phyloP scores from a whole-genome alignment of 441 rosid genomes.

The Arabidopsis hybrid region DNA sequence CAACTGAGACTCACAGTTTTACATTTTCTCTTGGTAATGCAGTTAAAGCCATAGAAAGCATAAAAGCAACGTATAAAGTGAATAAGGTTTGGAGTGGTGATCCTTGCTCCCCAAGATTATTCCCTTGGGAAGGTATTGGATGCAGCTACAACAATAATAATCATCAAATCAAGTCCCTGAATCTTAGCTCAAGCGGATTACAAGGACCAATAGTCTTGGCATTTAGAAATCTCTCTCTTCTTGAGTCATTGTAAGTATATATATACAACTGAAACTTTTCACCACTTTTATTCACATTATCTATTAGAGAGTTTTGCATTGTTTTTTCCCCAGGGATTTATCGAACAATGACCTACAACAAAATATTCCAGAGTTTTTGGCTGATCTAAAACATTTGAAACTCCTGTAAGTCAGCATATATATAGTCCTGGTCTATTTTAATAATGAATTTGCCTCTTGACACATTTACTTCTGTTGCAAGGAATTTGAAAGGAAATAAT shows the following conservation, averaged over 20 bases:
- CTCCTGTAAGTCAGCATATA: constrained; percentile 46
- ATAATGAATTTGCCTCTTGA: not conserved
- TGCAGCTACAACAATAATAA: constrained; percentile 49
- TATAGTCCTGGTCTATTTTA: not conserved
- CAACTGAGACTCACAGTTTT: not conserved
- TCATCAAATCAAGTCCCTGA: constrained; percentile 55
- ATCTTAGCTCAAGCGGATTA: constrained; percentile 59
- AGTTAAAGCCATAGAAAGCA: constrained; percentile 52
- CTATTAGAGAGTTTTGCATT: constrained; percentile 13
- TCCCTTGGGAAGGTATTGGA: constrained; percentile 62
- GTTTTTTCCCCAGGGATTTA: constrained; percentile 51
- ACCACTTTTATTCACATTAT: not conserved
- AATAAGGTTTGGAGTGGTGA: constrained; percentile 63
- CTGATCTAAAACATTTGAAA: constrained; percentile 47
- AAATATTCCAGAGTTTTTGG: constrained; percentile 49
- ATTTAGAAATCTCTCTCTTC: constrained; percentile 46
- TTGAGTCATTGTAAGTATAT: constrained; percentile 57
- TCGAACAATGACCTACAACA: constrained; percentile 55
- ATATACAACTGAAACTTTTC: not conserved
- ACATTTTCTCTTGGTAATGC: not conserved
- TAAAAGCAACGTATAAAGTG: constrained; percentile 47
- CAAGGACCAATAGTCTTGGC: constrained; percentile 50
- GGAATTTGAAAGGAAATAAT: constrained; percentile 55
- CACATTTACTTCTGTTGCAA: constrained; percentile 24
- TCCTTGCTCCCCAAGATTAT: constrained; percentile 57